phyloP scores from a whole-genome alignment of 2,329 filamentous ascomycete genomes.

The Herpomyces periplanetae region DNA sequence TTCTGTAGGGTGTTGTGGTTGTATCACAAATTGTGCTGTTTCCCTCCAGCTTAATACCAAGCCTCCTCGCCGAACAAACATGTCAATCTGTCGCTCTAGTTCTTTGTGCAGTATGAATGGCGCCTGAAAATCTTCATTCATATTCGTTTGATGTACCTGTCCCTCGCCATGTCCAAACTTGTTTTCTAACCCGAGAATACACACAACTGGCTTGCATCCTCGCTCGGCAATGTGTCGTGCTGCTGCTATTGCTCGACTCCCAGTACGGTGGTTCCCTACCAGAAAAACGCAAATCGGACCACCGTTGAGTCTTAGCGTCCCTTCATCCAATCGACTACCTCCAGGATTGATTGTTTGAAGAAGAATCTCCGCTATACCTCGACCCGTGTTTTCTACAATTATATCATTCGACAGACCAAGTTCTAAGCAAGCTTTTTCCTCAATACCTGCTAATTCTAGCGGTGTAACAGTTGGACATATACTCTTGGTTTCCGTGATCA shows the following conservation, averaged over 20 bases:
- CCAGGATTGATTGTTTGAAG: conserved; percentile 21
- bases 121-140: no score
- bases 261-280: conserved; percentile 80
- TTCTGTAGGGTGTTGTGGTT: conserved; percentile 22
- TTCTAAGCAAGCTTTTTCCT: conserved; percentile 59
- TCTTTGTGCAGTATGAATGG: no score
- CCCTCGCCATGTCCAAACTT: conserved; percentile 45
- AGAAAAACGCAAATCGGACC: conserved; percentile 27
- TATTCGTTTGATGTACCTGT: no score
- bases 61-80: conserved; percentile 49
- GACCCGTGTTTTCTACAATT: conserved; percentile 61
- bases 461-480: conserved; percentile 19
- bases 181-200: conserved; percentile 45
- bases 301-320: conserved; percentile 9
- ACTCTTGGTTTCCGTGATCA: conserved; percentile 14
- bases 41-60: conserved; percentile 22
- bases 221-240: conserved; percentile 57
- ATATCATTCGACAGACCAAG: conserved; percentile 56
- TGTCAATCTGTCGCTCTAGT: conserved; percentile 36
- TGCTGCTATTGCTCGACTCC: conserved; percentile 43
- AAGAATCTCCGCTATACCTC: conserved; percentile 52
- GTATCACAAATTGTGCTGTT: conserved; percentile 13
- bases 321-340: conserved; percentile 14
- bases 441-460: conserved; percentile 59
- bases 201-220: conserved; percentile 37